Evolutionary conservation across 192 early-diverging fungal genomes (phyloP), one percentile per base, ranked within the genome.

Genomic region (Coemansia sp.): DNA sequence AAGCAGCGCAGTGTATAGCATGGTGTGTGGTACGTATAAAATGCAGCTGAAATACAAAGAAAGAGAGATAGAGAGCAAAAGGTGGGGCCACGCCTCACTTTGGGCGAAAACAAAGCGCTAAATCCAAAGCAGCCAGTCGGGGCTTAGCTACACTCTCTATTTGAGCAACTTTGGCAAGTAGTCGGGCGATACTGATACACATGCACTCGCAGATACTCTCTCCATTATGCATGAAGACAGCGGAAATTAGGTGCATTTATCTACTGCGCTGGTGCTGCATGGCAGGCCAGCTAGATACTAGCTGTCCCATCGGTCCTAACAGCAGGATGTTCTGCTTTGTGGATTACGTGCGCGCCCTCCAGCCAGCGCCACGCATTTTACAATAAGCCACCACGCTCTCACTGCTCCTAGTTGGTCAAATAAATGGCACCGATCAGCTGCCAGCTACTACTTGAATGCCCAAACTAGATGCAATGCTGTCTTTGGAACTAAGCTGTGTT

Each of bases 1-100:
- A 37, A 82, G 62, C 21, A 82, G 38, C 13, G 58, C 59, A 8
- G 70, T 69, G 60, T 69, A 69, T 1, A 69, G 50, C 67, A 69
- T 69, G 26, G 16, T 35, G 9, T 20, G n/a, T 34, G 14, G n/a
- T 9, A 31, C 9, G 7, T 20, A 34, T 48, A 55, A 14, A 14
- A 37, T 21, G 18, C 34, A 33, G 2, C 10, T 6, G 7, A 31
- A 39, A 10, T 16, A 11, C 37, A 38, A 38, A 20, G 38, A 50
- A 40, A 13, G 23, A 24, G 16, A 24, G 37, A 20, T 10, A 42
- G 18, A 60, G 5, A 60, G 59, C 34, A 51, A 28, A 11, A 23
- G 14, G 11, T 28, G 10, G 6, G 6, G 23, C 24, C 23, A 9
- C 20, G 20, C n/a, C n/a, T 48, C 21, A 48, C 48, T 45, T 45